A percentile compares a stretch with the other conserved stretches of the same genome.
These are phyloP conservation scores for Melanopsichium pennsylvanicum DNA, from an alignment of 1,284 basidiomycete species.

Conservation along the genomic window DNA sequence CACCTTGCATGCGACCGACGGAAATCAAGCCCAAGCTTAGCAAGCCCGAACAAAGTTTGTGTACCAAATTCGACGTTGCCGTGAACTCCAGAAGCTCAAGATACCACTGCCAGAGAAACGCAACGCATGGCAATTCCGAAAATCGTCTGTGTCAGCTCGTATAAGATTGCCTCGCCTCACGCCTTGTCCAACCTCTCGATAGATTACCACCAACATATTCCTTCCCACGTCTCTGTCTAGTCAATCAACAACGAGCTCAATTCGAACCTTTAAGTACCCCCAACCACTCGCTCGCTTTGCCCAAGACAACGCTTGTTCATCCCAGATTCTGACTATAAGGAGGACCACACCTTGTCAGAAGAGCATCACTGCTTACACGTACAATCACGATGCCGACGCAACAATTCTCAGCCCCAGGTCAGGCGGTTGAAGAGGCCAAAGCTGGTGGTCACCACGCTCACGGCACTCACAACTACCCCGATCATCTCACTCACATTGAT, in stretches of 20 bases:
- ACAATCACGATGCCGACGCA: slow-evolving; percentile 24
- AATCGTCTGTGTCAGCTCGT: background rate
- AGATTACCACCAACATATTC: background rate
- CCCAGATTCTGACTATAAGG: too few relatives aligned
- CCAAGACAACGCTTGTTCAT: too few relatives aligned
- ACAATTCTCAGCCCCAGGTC: slow-evolving; percentile 38
- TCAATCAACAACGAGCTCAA: background rate
- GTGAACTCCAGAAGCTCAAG: slow-evolving; percentile 22
- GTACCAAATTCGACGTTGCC: slow-evolving; percentile 14
- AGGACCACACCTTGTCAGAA: too few relatives aligned
- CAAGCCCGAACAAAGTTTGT: background rate
- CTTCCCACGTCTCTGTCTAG: background rate
- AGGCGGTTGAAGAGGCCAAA: slow-evolving; percentile 49
- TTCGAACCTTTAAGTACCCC: background rate
- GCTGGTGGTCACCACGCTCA: slow-evolving; percentile 51
- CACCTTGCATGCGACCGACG: background rate
- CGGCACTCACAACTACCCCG: slow-evolving; percentile 58
- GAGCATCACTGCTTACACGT: background rate
- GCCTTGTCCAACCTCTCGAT: background rate
- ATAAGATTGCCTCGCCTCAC: slow-evolving; percentile 1
- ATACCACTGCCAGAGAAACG: slow-evolving; percentile 7
- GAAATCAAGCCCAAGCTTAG: background rate
- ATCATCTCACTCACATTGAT: slow-evolving; percentile 51
- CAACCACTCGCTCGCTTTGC: too few relatives aligned
- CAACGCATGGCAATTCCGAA: background rate